Evolutionary conservation across 139 green algal species (phyloP), one percentile per base, ranked within the genome.

Genomic region (Eudorina sp.): DNA sequence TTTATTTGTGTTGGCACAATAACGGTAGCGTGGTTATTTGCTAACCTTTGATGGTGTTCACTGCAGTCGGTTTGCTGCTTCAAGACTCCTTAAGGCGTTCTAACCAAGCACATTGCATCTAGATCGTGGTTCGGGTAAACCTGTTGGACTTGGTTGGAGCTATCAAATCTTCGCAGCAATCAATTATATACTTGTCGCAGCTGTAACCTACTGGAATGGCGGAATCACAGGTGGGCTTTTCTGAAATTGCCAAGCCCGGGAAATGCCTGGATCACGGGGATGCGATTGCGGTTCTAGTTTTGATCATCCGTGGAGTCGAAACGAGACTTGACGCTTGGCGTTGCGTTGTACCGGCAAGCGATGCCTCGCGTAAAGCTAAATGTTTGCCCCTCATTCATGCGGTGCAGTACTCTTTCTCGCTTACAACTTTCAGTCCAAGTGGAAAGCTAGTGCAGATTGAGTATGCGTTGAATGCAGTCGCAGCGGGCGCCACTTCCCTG

Each of bases 371-470:
- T 79, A 25, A 79, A 75, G 66, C 66, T 75, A 23, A 73, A 48
- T 46, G 34, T 62, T 8, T 19, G 34, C 29, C 73, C 73, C 25
- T 43, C 45, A 23, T 8, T 18, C 14, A 27, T 45, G 18, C 45
- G 36, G 40, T 34, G 43, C 83, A 88, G 83, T 88, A 88, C 48
- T 88, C 83, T 1, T 99, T 99, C 92, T 98, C 95, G 2, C 93
- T 99, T 6, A 99, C 98, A 8, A 99, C 98, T 0, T 99, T 99
- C 94, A 98, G 95, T 85, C 98, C 98, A 25, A 99, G 95, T 64
- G 98, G 98, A 60, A 99, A 99, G 94, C 95, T 99, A 3, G 96
- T 99, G 16, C 96, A 98, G 84, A 99, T 99, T 53, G 98, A 99
- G 91, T 98, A 99, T 91, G 98, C 98, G 4, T 94, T 99, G 5